Base-by-base conservation (phyloP, 495 filamentous ascomycete species). In the Talaromyces wortmannii region DNA sequence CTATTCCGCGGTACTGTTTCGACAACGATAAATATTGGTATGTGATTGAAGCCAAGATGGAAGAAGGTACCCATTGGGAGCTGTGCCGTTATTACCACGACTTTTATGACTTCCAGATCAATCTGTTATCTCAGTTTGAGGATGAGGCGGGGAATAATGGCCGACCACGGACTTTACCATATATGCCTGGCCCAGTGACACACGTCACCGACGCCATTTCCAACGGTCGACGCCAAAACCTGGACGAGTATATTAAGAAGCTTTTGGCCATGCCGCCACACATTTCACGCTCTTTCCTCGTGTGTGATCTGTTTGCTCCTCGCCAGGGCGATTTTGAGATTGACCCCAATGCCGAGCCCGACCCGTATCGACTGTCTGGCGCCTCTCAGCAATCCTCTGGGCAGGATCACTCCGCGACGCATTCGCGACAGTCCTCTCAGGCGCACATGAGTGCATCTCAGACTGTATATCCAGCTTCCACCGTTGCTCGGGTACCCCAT, bases 11-110 rank as follows among this genome's bases (percentile, higher is more conserved):
- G 44, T 98, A 96, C 71, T 96, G 89, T 65, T 97, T 95, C 64
- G 92, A 92, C 49, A 91, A 96, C 65, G 92, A 96, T 65, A 96
- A 96, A 61, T 98, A 97, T 67, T 97, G 94, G 91, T 98, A 97
- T 66, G 88, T 96, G 51, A 90, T 98, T 54, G 92, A 97, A 64
- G 90, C 88, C 29, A 77, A 84, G 60, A 85, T 98, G 73, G 91
- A 96, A 59, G 91, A 97, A 66, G 92, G 91, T 40, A 83, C 87
- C 45, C 85, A 88, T 61, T 97, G 92, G 91, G 91, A 95, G 65
- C 72, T 98, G 45, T 90, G 89, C 49, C 83, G 94, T 48, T 94
- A 91, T 63, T 98, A 98, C 63, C 90, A 96, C 65, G 95, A 98
- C 67, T 98, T 98, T 66, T 98, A 97, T 69, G 94, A 97, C 65